These are phyloP conservation scores for Nephelium lappaceum DNA, from an alignment of 345 rosid genomes.

Conservation along the genomic window DNA sequence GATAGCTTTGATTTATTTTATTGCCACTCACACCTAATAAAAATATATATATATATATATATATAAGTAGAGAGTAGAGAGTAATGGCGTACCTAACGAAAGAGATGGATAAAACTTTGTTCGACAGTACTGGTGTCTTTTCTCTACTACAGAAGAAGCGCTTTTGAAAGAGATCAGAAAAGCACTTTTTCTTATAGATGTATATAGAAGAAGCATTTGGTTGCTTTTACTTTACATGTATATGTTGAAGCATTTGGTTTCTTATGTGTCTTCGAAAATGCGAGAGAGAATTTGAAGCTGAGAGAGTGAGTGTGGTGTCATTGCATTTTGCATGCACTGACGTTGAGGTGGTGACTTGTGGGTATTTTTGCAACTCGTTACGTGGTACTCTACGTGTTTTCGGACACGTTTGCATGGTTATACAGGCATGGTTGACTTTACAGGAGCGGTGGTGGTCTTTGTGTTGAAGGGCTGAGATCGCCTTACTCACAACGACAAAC, in stretches of 20 bases:
- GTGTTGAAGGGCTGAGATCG: too few species aligned
- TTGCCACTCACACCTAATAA: not conserved
- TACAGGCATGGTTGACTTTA: too few species aligned
- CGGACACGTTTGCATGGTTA: too few species aligned
- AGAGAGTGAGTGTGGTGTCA: not conserved
- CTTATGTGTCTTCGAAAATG: too few species aligned
- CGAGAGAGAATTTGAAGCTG: not conserved
- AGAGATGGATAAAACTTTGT: too few species aligned
- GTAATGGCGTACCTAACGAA: not conserved
- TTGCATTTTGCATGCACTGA: not conserved
- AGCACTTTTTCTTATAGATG: not conserved
- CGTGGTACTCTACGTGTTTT: too few species aligned
- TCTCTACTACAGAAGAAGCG: not conserved
- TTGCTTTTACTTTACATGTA: not conserved
- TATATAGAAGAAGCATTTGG: not conserved
- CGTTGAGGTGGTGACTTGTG: slow-evolving; percentile 8
- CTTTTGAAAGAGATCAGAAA: not conserved
- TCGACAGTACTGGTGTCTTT: not conserved
- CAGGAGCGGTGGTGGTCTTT: too few species aligned
- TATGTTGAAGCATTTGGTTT: too few species aligned
- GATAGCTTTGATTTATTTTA: not conserved
- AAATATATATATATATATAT: too few species aligned
- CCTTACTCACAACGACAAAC: too few species aligned
- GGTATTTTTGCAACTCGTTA: not conserved
- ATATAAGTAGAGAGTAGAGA: not conserved